Percentiles rank a stretch among this genome's conserved stretches.
Conservation (phyloP, 1,284 basidiomycete species). For the Chalciporus sp. region DNA sequence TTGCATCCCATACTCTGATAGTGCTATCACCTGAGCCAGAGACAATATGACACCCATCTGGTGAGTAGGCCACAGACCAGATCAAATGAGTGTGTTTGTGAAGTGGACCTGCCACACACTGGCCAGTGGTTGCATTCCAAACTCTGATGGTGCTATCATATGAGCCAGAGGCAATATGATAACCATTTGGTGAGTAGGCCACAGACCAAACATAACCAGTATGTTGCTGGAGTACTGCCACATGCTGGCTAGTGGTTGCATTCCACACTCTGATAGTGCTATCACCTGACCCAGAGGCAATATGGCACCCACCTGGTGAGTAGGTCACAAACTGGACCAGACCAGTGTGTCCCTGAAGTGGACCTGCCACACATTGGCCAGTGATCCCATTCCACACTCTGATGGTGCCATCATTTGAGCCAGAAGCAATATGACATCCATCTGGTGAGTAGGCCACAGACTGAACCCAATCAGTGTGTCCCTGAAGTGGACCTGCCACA, state of each 20-base stretch:
- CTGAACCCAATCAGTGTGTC: neutral
- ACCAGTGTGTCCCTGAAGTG: neutral
- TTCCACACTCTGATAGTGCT: conserved; percentile 18
- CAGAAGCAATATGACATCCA: conserved; percentile 15
- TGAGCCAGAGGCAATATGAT: conserved; percentile 13
- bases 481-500: neutral
- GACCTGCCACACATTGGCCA: neutral
- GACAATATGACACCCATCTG: conserved; percentile 13
- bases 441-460: conserved; percentile 22
- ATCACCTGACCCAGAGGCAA: conserved; percentile 15
- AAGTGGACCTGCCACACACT: neutral
- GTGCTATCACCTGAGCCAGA: neutral
- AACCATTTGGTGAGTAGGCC: conserved; percentile 14
- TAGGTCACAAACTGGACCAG: conserved; percentile 17
- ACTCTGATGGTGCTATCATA: conserved; percentile 11
- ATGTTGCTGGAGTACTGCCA: conserved; percentile 12
- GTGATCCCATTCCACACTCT: too few relatives aligned
- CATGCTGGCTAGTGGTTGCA: conserved; percentile 3
- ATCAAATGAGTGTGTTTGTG: neutral
- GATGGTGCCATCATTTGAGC: conserved; percentile 9
- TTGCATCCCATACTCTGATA: neutral
- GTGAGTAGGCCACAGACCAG: conserved; percentile 8
- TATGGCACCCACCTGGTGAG: conserved; percentile 14
- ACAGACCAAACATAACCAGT: conserved; percentile 7
- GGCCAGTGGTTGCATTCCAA: neutral